Percentiles rank a stretch among this genome's conserved stretches.
phyloP scores from a whole-genome alignment of 73 alveolate genomes.

The Paraurostyla sp. region DNA sequence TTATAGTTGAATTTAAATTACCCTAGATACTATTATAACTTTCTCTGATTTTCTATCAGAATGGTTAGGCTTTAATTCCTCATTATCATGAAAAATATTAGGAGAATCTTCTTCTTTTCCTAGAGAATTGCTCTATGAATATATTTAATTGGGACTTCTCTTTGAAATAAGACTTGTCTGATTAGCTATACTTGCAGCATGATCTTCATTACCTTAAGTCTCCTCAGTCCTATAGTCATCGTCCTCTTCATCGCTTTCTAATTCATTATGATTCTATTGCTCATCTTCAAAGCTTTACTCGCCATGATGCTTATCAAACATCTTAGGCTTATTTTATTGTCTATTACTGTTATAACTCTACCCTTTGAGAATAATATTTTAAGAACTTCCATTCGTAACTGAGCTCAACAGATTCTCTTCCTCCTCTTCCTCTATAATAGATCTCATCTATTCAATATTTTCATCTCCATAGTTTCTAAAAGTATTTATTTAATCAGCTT shows the following conservation, averaged over 20 bases:
- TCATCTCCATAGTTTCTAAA: background rate
- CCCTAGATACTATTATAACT: background rate
- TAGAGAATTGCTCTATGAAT: background rate
- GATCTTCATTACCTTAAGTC: conserved; percentile 6
- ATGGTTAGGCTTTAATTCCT: background rate
- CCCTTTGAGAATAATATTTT: background rate
- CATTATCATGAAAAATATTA: background rate
- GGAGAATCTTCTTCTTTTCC: background rate
- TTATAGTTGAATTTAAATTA: too few species aligned
- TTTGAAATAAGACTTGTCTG: conserved; percentile 8
- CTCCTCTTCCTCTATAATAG: conserved; percentile 34
- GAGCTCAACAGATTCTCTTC: conserved; percentile 27
- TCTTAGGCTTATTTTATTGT: background rate
- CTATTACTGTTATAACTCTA: background rate
- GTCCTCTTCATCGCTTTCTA: conserved; percentile 16
- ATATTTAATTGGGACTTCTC: background rate
- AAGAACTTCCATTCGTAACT: background rate
- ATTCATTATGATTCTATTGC: background rate
- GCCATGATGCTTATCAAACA: conserved; percentile 22
- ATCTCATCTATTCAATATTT: background rate
- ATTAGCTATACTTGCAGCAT: background rate
- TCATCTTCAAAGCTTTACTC: conserved; percentile 6
- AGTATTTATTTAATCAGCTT: background rate
- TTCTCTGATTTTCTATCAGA: background rate
- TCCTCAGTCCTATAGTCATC: conserved; percentile 27